A percentile compares a stretch with the other conserved stretches of the same genome.
Conservation (phyloP, 208 protist species). For the Acanthamoeba triangularis region DNA sequence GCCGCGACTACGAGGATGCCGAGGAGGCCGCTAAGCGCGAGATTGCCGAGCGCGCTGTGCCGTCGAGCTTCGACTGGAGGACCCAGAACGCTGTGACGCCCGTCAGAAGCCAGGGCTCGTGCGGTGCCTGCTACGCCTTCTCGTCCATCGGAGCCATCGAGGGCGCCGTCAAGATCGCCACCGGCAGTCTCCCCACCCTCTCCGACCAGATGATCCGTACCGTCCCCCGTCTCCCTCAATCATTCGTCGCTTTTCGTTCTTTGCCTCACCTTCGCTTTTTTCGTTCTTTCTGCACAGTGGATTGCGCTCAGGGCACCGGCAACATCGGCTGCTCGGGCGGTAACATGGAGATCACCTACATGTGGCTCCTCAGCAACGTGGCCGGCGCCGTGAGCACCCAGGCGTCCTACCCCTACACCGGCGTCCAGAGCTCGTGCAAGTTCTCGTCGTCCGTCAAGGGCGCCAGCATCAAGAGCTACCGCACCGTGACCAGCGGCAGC, state of each 20-base stretch:
- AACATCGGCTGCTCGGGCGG: slow-evolving; percentile 96
- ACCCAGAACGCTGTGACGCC: slow-evolving; percentile 93
- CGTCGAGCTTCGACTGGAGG: slow-evolving; percentile 93
- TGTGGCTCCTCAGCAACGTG: slow-evolving; percentile 91
- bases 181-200: slow-evolving; percentile 20
- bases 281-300: slow-evolving; percentile 81
- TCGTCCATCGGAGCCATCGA: slow-evolving; percentile 96
- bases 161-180: slow-evolving; percentile 88
- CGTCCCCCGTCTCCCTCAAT: slow-evolving; percentile 91
- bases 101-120: slow-evolving; percentile 97
- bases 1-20: not conserved
- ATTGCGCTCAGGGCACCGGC: slow-evolving; percentile 90
- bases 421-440: slow-evolving; percentile 90
- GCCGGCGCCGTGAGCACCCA: slow-evolving; percentile 92
- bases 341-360: slow-evolving; percentile 93
- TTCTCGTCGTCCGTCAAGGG: slow-evolving; percentile 83
- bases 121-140: slow-evolving; percentile 98
- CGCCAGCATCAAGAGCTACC: slow-evolving; percentile 91
- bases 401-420: slow-evolving; percentile 94
- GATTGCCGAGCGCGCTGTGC: slow-evolving; percentile 93
- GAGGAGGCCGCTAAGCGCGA: not conserved
- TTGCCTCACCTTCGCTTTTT: too few species aligned
- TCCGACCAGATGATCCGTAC: slow-evolving; percentile 75
- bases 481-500: slow-evolving; percentile 89
- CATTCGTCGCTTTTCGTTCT: not conserved